Base-by-base conservation (phyloP, 495 filamentous ascomycete genomes). In the Geopyxis carbonaria region DNA sequence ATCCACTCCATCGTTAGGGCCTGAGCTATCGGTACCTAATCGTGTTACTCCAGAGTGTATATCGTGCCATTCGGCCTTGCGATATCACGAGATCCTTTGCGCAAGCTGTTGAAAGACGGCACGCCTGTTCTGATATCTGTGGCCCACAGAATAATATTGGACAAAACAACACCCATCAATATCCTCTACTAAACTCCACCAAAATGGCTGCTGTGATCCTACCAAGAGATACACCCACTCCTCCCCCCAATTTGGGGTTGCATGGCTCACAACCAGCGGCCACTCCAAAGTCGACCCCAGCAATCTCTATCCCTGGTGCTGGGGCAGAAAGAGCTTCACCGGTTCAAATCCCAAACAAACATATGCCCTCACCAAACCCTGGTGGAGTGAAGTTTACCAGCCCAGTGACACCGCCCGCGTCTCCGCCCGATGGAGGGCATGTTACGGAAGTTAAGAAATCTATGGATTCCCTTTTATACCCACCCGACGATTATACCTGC, bases 341-440 rank as follows among this genome's bases (percentile, higher is more conserved):
- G 8, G 53, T 57, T 8, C 69, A 80, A 9, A 68, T 94, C 16
- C 86, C 89, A 6, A 93, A 93, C 60, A 93, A 91, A 56, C 83
- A 92, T 59, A 61, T 94, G 10, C 81, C 84, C 5, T 64, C 76
- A 35, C 87, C 82, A 51, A 77, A 84, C n/a, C 70, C 85, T 6
- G 80, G 81, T 0, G 75, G 81, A 6, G 63, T 68, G 7, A 77
- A 76, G 6, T 55, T 64, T 31, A 60, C 70, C 40, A 66, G 68
- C 24, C 68, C 66, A 42, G 72, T 66, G 50, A 80, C 67, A 18
- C 78, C 79, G 27, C 77, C 78, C 5, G 67, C 74, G 14, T 81
- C 80, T 24, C 66, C 72, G 10, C 66, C 57, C 7, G 65, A 66
- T 22, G 68, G 62, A 36, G 36, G 60, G 61, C 7, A 10, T 11